phyloP scores from a whole-genome alignment of 2,329 filamentous ascomycete species.

The Fusarium coicis region DNA sequence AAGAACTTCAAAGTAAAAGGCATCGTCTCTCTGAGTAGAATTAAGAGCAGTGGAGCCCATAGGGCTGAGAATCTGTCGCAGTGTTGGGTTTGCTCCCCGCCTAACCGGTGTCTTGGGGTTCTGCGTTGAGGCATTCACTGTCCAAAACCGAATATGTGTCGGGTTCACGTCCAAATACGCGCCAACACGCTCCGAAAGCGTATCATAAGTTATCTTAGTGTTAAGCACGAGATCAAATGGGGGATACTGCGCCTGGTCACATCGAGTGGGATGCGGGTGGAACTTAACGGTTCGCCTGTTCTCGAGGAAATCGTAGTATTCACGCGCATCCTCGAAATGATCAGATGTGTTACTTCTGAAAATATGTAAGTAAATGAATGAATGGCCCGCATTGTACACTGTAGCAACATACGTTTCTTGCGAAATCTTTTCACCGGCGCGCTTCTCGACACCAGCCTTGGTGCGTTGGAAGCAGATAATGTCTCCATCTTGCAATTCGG shows the following conservation, averaged over 20 bases:
- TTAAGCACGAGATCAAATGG: constrained; percentile 83
- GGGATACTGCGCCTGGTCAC: constrained; percentile 67
- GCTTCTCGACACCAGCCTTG: constrained; percentile 50
- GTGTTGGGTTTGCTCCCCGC: constrained; percentile 74
- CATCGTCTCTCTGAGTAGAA: constrained; percentile 76
- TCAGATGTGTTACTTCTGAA: constrained; percentile 53
- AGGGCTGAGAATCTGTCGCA: constrained; percentile 81
- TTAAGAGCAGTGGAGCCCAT: constrained; percentile 75
- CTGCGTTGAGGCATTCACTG: constrained; percentile 79
- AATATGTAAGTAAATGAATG: constrained; percentile 18
- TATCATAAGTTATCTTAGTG: constrained; percentile 90
- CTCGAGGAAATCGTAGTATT: constrained; percentile 93
- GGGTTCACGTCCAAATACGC: constrained; percentile 79
- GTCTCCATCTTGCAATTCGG: constrained; percentile 96
- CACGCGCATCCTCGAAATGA: constrained; percentile 75
- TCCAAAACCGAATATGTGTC: constrained; percentile 92
- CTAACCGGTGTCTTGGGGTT: constrained; percentile 84
- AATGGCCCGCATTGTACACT: not conserved
- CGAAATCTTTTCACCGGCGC: constrained; percentile 42
- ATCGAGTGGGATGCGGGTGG: constrained; percentile 70
- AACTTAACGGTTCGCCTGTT: constrained; percentile 86
- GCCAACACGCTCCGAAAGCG: constrained; percentile 84
- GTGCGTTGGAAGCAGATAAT: constrained; percentile 92
- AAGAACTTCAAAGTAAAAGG: constrained; percentile 90
- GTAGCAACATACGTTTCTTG: constrained; percentile 48